These are phyloP conservation scores for Agaricales sp. DNA, from an alignment of 1,284 basidiomycete species.

Conservation along the genomic window DNA sequence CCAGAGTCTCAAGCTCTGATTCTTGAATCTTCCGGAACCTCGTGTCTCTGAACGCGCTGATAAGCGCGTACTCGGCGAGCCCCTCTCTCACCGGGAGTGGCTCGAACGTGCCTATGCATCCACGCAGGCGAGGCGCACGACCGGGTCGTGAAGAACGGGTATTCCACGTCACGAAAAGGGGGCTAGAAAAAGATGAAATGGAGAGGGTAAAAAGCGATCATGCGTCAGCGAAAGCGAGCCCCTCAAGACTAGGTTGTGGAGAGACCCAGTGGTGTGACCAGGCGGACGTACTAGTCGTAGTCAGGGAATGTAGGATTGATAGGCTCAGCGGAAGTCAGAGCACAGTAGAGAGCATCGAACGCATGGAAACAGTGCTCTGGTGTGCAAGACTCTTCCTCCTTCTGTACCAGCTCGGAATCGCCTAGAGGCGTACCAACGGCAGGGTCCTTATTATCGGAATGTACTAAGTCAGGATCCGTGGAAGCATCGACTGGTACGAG, in stretches of 20 bases:
- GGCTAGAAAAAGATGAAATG: constrained; percentile 36
- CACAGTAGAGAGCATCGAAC: constrained; percentile 71
- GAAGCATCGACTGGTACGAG: constrained; percentile 14
- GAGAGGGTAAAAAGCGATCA: constrained; percentile 5
- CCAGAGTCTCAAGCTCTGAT: constrained; percentile 68
- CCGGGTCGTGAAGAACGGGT: constrained; percentile 49
- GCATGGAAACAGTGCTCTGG: constrained; percentile 71
- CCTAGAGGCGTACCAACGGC: background rate
- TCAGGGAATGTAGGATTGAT: constrained; percentile 51
- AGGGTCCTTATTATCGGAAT: background rate
- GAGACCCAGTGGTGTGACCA: background rate
- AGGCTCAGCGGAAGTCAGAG: constrained; percentile 43
- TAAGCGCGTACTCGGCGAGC: constrained; percentile 82
- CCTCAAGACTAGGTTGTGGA: constrained; percentile 2
- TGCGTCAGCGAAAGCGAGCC: background rate
- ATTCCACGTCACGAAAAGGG: constrained; percentile 97
- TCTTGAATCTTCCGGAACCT: constrained; percentile 65
- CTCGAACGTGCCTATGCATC: constrained; percentile 94
- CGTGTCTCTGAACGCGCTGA: constrained; percentile 70
- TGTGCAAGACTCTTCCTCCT: background rate
- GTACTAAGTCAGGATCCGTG: background rate
- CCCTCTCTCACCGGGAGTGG: constrained; percentile 69
- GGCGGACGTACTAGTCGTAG: constrained; percentile 54
- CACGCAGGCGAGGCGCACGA: constrained; percentile 61
- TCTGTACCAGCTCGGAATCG: background rate